Base-by-base conservation (phyloP, 2,329 filamentous ascomycete genomes). In the Penicillium sp. region DNA sequence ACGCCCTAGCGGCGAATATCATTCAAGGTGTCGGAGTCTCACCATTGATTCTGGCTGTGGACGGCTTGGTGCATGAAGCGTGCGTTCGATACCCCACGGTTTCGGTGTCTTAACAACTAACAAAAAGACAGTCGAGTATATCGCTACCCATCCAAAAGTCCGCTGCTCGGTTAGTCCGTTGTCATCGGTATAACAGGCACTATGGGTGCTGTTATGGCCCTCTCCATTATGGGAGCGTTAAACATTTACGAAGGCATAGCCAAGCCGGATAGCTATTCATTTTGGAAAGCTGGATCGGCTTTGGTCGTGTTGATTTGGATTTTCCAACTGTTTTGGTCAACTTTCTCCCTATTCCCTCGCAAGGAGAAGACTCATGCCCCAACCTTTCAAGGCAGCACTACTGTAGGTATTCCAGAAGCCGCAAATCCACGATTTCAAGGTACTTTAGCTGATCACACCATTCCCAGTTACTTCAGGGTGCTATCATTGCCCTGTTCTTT, bases 51-150 rank as follows among this genome's bases (percentile, higher is more conserved):
- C 54, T 56, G 1, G 44, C 26, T 2, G 29, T 43, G 4, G 54
- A 52, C 6, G 54, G 54, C 18, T 40, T 56, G 20, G 41, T 47
- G 6, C 54, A 56, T 27, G 54, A 56, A 52, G 54, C 33, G 54
- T 56, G 31, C 9, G 46, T 49, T 18, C n/a, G n/a, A 33, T 35
- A 23, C 15, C 2, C 26, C 20, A 22, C 7, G 1, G 1, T 31
- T 31, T 29, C 9, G 4, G 12, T 29, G 22, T 18, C 11, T 9
- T 6, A 4, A 6, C 15, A 27, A 20, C 43, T 45, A 27, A 45
- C 25, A 45, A 18, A 2, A 35, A 14, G 1, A 25, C 4, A 49
- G 46, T 25, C 46, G 46, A 18, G 22, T 11, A 6, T 49, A 25
- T 12, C 46, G 46, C 14, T 49, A 40, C 18, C 37, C 37, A 22